Evolutionary conservation across 2,329 filamentous ascomycete genomes (phyloP), one percentile per base, ranked within the genome.

Genomic region (Pestalotiopsis sp.): DNA sequence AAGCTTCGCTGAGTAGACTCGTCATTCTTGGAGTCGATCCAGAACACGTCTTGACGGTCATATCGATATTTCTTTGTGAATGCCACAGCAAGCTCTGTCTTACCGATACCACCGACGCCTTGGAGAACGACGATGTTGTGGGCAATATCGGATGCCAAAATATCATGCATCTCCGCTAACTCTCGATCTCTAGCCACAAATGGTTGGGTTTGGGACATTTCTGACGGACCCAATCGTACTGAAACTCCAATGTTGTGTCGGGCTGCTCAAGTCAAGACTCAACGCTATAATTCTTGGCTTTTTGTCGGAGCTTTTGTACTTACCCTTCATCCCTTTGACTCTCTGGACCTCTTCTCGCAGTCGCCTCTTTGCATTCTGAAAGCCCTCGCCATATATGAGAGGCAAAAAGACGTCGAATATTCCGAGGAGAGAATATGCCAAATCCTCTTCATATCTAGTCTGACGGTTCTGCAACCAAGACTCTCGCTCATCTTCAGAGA

Each of bases 181-280:
- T 80, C 76, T 17, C 71, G 57, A 59, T 76, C 67, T 72, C 78
- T 74, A 49, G 73, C 77, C 17, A 80, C 75, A 68, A 80, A 79
- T 58, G 77, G 59, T 68, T 74, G 69, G 60, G 71, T 73, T 31
- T 78, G 72, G 56, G 72, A 70, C 71, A 75, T 71, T 66, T 71
- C 68, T 25, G 70, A 69, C 36, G 79, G 71, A 41, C 74, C 78
- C 52, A 80, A 76, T 20, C 68, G 61, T 39, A 79, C 64, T 41
- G 72, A 74, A 67, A 78, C 78, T 57, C 76, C 69, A 68, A 75
- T 69, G 45, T 67, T 63, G 67, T 70, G 70, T 70, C 66, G 41
- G 52, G 73, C 73, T 76, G 56, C 62, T 69, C 52, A 25, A 14
- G 66, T 75, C 56, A 36, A 2, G 31, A 9, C 31, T 9, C 31